Evolutionary conservation across 2,329 filamentous ascomycete species (phyloP), one percentile per base, ranked within the genome.

Genomic region (Mollisiaceae sp.): DNA sequence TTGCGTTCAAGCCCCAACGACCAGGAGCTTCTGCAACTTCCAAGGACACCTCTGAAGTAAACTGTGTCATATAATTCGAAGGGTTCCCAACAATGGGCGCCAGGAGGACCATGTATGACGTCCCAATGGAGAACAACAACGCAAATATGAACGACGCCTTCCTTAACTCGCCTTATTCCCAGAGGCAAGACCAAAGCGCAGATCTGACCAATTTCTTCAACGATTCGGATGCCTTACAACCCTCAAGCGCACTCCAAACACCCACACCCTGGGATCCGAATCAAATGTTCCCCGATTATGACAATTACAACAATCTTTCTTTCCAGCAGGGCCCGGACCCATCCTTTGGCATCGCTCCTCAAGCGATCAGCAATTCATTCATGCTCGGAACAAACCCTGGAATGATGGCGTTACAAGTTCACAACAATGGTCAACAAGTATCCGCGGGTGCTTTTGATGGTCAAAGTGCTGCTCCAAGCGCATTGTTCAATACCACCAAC

Each of bases 121-220:
- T 32, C 27, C 3, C 27, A 32, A 32, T 32, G 27, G 27, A 32
- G 27, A 32, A 32, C 27, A 32, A 6, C 50, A 54, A 18, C 11
- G 18, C 24, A 15, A 18, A 18, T 8, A 27, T 32, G 11, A 32
- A 27, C 22, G 14, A 5, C 50, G 18, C 11, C 5, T 15, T 12
- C 22, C 3, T 18, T 11, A 15, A 35, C 24, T 18, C 45, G 6
- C 11, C 50, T 4, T 12, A 27, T 18, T 24, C 24, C 50, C 27
- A 27, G 24, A 54, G 27, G 50, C 50, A 54, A 54, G 22, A 11
- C 18, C 41, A 43, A 43, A 50, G 32, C 24, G 2, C 12, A 14
- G 24, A 36, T 39, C 45, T 38, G 32, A 52, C 24, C 41, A 20
- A 38, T 15, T 54, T 50, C 47, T 35, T 54, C 45, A 52, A 47